A percentile compares a stretch with the other conserved stretches of the same genome.
Evolutionary conservation across 495 filamentous ascomycete species (phyloP).

Genomic region (Aspergillus ellipticus): DNA sequence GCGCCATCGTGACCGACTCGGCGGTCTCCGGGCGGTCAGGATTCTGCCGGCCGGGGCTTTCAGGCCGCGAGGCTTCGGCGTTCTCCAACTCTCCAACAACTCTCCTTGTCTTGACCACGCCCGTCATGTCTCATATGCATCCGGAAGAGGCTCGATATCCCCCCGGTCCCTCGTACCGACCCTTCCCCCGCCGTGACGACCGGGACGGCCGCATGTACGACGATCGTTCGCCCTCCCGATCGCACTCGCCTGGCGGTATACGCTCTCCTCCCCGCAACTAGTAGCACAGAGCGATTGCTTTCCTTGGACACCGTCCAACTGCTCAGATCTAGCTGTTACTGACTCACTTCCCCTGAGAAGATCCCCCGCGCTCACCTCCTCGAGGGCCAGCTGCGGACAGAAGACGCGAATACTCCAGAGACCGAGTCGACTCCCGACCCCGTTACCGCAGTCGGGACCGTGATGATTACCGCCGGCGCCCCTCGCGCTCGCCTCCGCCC

Average conservation of each 20-base stretch:
- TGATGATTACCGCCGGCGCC: constrained; percentile 38
- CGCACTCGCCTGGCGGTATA: constrained; percentile 46
- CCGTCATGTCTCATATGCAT: constrained; percentile 32
- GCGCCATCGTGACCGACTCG: too few species aligned
- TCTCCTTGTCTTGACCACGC: too few species aligned
- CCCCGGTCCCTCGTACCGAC: constrained; percentile 22
- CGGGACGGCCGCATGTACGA: constrained; percentile 49
- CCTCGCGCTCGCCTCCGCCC: constrained; percentile 37
- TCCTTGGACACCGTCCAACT: background rate
- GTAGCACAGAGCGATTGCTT: constrained; percentile 19
- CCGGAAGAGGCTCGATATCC: constrained; percentile 28
- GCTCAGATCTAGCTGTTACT: constrained; percentile 18
- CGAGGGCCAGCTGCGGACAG: constrained; percentile 38
- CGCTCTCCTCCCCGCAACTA: constrained; percentile 39
- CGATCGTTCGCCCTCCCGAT: constrained; percentile 39
- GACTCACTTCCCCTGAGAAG: constrained; percentile 28
- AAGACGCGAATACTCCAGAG: constrained; percentile 33
- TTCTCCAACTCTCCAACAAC: background rate
- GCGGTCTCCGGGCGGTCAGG: background rate
- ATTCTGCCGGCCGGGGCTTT: background rate
- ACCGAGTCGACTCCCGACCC: constrained; percentile 25
- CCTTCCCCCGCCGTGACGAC: constrained; percentile 32
- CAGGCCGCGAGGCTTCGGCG: background rate
- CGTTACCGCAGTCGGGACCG: constrained; percentile 36
- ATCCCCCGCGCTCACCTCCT: constrained; percentile 36